Percentiles rank a stretch among this genome's conserved stretches.
Conservation (phyloP, 768 basidiomycete species). For the Lentinula boryana region DNA sequence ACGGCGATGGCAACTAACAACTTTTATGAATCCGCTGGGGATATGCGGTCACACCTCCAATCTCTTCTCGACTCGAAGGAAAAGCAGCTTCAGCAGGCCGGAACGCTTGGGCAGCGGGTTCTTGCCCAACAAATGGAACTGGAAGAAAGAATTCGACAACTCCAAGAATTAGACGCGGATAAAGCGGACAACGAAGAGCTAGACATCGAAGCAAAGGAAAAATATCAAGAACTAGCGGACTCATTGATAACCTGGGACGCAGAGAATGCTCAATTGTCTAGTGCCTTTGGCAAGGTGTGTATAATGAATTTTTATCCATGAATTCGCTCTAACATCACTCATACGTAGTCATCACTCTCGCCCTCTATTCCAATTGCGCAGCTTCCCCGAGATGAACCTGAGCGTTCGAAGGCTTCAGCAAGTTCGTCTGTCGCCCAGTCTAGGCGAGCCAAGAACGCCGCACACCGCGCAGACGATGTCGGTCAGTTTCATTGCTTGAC, state of each 20-base stretch:
- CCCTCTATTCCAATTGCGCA: conserved; percentile 41
- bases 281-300: conserved; percentile 64
- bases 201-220: conserved; percentile 61
- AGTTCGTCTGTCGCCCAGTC: conserved; percentile 81
- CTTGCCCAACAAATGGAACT: conserved; percentile 91
- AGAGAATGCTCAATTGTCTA: conserved; percentile 73
- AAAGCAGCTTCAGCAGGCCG: conserved; percentile 86
- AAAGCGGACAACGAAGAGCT: conserved; percentile 59
- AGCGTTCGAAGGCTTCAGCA: conserved; percentile 52
- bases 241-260: conserved; percentile 72
- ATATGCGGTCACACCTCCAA: conserved; percentile 59
- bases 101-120: conserved; percentile 89
- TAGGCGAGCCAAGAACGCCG: conserved; percentile 86
- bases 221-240: conserved; percentile 72
- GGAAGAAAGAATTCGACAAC: conserved; percentile 78
- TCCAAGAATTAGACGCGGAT: conserved; percentile 67
- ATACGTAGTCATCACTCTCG: conserved; percentile 14
- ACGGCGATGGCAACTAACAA: conserved; percentile 2
- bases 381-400: conserved; percentile 52
- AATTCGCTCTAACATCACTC: neutral
- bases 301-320: neutral
- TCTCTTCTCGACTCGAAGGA: conserved; percentile 84
- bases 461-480: conserved; percentile 84
- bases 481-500: conserved; percentile 42
- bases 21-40: conserved; percentile 30